Evolutionary conservation across 441 rosid genomes (phyloP), one percentile per base, ranked within the genome.

Genomic region (Erodium moschatum): DNA sequence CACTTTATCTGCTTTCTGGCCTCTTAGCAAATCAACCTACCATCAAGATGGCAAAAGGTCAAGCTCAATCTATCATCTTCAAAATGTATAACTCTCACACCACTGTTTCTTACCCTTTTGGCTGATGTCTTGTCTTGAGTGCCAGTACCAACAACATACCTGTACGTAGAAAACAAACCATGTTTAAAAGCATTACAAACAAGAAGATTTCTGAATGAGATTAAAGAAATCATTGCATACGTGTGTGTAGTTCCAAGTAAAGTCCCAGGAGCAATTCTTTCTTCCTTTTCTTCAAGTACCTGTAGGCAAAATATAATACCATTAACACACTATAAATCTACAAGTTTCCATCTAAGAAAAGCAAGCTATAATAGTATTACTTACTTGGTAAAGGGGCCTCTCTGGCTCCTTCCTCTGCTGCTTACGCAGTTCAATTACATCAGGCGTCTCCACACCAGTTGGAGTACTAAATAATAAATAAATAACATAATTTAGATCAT

Each of bases 371-470:
- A 69, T 24, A 13, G 62, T 29, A 75, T 27, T 63, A 84, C 86
- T 75, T 76, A 95, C 99, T 77, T 91, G 95, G 78, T 92, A 90
- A 68, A 90, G 89, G 77, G 97, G 85, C 81, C 87, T 90, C 69
- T 92, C 97, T 48, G 91, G 90, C 74, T 95, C 99, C 87, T 95
- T 95, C 75, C 97, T 87, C 80, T 95, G 99, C 82, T 90, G 97
- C 81, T 95, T 95, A 67, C 99, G 95, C 63, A 95, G 96, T 69
- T 89, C 96, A 10, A 89, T 89, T 21, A 91, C 99, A 81, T 94
- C 99, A 4, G 99, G 99, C 48, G 99, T 95, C 85, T 95, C 99
- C 6, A 94, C 97, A 13, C 99, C 99, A 81, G 99, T 91, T 11
- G 97, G 99, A 27, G 99, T 91, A 80, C 99, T 94, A 81, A 48